Conservation (phyloP, 805 yeast genomes). For the Suhomyces sp. region DNA sequence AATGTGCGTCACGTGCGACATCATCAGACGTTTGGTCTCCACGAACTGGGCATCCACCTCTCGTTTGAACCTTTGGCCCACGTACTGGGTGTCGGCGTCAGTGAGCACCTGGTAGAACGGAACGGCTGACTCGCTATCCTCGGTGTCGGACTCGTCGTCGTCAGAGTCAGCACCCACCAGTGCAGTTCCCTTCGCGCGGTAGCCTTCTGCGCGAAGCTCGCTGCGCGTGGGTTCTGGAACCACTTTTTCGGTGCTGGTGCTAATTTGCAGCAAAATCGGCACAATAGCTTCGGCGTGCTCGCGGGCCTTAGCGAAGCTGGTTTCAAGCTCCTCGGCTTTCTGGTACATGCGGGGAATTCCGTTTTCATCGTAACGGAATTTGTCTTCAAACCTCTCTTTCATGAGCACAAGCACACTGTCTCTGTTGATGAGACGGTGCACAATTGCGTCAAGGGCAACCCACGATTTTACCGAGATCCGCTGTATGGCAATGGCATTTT, state of each 20-base stretch:
- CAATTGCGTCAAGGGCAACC: conserved; percentile 55
- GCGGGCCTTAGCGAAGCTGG: conserved; percentile 58
- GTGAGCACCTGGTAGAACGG: conserved; percentile 39
- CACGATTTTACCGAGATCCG: conserved; percentile 58
- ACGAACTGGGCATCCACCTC: conserved; percentile 76
- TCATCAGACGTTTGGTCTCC: conserved; percentile 85
- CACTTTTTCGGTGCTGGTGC: conserved; percentile 51
- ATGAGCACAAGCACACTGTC: conserved; percentile 65
- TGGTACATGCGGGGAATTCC: conserved; percentile 84
- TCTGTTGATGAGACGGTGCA: conserved; percentile 61
- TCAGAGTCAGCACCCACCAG: conserved; percentile 23
- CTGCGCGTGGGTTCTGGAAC: conserved; percentile 48
- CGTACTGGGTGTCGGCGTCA: not conserved
- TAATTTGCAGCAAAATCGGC: conserved; percentile 50
- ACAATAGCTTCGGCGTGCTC: conserved; percentile 53
- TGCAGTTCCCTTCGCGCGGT: conserved; percentile 22
- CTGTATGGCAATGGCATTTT: conserved; percentile 40
- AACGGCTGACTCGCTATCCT: conserved; percentile 40
- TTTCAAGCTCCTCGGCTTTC: conserved; percentile 68
- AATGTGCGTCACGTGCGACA: conserved; percentile 72
- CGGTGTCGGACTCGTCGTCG: conserved; percentile 16
- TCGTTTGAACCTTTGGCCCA: conserved; percentile 54
- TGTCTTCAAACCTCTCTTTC: conserved; percentile 78
- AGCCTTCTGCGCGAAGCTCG: conserved; percentile 17
- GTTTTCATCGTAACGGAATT: conserved; percentile 76